Evolutionary conservation across 768 basidiomycete species (phyloP).

Genomic region (Dentipellis fragilis): DNA sequence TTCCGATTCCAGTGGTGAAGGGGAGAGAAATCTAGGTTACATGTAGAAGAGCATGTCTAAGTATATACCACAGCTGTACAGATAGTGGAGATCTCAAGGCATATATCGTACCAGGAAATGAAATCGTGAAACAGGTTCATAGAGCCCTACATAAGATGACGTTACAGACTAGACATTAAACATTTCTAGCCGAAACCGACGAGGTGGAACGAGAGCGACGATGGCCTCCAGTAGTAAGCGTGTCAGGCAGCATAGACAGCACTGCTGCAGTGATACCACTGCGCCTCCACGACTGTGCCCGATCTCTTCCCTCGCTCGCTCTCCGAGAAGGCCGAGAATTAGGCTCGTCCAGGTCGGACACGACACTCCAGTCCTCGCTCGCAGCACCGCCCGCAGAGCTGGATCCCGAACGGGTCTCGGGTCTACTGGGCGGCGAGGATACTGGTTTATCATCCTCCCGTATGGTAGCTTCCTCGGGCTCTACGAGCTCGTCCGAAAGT

Average conservation of each 20-base stretch:
- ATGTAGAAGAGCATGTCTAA: not conserved
- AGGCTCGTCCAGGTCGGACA: conserved; percentile 64
- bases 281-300: conserved; percentile 30
- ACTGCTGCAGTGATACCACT: conserved; percentile 21
- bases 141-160: no score
- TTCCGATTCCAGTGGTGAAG: not conserved
- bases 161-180: not conserved
- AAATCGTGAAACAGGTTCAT: not conserved
- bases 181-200: conserved; percentile 4
- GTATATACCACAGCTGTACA: not conserved
- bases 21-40: not conserved
- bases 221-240: conserved; percentile 8
- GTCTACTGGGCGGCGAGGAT: conserved; percentile 12
- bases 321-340: conserved; percentile 29
- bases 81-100: not conserved
- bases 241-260: conserved; percentile 14
- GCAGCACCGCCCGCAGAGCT: conserved; percentile 36
- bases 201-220: conserved; percentile 10
- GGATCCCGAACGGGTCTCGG: conserved; percentile 13
- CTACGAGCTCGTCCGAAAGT: conserved; percentile 15
- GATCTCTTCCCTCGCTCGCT: conserved; percentile 1
- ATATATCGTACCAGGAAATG: not conserved
- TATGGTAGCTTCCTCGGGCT: conserved; percentile 26
- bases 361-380: conserved; percentile 85
- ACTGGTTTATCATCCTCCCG: conserved; percentile 19